phyloP scores from a whole-genome alignment of 495 filamentous ascomycete genomes.

The Hypoxylon intermedium region DNA sequence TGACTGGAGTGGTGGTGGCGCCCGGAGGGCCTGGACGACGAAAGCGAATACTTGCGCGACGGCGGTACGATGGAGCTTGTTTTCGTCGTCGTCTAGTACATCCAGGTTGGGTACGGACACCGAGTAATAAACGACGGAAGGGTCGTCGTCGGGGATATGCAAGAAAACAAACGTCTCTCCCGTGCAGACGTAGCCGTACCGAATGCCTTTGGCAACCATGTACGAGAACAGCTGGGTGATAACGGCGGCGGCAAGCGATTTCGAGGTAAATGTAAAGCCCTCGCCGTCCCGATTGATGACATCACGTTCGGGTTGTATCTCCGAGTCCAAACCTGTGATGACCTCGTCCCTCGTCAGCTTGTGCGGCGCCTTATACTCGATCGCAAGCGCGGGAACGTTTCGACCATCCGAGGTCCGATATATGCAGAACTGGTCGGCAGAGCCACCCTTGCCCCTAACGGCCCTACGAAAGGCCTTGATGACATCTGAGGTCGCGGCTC shows the following conservation, averaged over 20 bases:
- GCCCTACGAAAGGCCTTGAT: conserved; percentile 15
- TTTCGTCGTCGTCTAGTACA: conserved; percentile 30
- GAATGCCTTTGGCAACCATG: conserved; percentile 32
- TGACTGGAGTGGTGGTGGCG: conserved; percentile 42
- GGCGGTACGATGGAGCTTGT: conserved; percentile 51
- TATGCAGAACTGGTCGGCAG: conserved; percentile 55
- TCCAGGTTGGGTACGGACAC: conserved; percentile 43
- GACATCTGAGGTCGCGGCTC: conserved; percentile 14
- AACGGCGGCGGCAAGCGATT: conserved; percentile 31
- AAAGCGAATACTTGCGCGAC: conserved; percentile 58
- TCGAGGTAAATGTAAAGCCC: conserved; percentile 36
- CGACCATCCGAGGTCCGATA: conserved; percentile 42
- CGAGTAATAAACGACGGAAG: conserved; percentile 43
- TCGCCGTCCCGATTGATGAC: conserved; percentile 42
- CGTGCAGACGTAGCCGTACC: conserved; percentile 48
- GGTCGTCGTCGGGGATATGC: conserved; percentile 42
- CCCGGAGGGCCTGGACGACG: conserved; percentile 51
- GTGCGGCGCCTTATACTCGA: conserved; percentile 57
- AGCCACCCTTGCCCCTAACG: conserved; percentile 37
- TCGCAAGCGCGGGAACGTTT: conserved; percentile 41
- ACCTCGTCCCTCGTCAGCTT: conserved; percentile 46
- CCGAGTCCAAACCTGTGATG: conserved; percentile 34
- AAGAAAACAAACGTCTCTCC: conserved; percentile 54
- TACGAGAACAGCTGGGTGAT: conserved; percentile 18
- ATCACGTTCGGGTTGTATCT: conserved; percentile 41